Evolutionary conservation across 495 filamentous ascomycete genomes (phyloP).

Genomic region (Tricharina praecox): DNA sequence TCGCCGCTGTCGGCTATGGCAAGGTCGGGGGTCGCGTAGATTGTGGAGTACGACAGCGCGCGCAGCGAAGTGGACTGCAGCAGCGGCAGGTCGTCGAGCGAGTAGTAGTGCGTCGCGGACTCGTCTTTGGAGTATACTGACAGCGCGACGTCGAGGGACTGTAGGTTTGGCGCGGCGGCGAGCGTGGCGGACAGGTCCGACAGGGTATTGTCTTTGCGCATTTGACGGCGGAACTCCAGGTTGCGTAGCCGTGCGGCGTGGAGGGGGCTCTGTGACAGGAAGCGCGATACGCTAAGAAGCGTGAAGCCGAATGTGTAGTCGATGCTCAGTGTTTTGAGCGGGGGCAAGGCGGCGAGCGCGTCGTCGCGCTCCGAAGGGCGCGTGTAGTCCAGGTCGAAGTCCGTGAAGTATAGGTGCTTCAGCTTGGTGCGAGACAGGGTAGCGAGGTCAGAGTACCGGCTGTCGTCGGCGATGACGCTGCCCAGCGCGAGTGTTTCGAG

Average conservation of each 20-base stretch:
- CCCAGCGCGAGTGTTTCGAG: slow-evolving; percentile 3
- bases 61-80: not conserved
- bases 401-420: not conserved
- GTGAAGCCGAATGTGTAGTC: not conserved
- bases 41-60: not conserved
- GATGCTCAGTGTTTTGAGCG: not conserved
- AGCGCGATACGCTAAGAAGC: not conserved
- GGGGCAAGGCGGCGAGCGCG: not conserved
- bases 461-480: not conserved
- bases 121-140: not conserved
- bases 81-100: slow-evolving; percentile 1
- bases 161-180: not conserved
- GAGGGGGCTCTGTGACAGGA: not conserved
- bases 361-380: not conserved
- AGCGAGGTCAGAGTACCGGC: not conserved
- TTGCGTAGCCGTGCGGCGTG: not conserved
- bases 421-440: not conserved
- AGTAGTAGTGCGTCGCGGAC: not conserved
- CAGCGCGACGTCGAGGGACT: not conserved
- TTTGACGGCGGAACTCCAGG: slow-evolving; percentile 1
- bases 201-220: not conserved
- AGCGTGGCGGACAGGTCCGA: not conserved
- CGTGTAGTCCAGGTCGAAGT: slow-evolving; percentile 4
- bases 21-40: not conserved
- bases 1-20: not conserved